Evolutionary conservation across 371 early-diverging fungal genomes (phyloP).

Genomic region (Sporodiniella umbellata): DNA sequence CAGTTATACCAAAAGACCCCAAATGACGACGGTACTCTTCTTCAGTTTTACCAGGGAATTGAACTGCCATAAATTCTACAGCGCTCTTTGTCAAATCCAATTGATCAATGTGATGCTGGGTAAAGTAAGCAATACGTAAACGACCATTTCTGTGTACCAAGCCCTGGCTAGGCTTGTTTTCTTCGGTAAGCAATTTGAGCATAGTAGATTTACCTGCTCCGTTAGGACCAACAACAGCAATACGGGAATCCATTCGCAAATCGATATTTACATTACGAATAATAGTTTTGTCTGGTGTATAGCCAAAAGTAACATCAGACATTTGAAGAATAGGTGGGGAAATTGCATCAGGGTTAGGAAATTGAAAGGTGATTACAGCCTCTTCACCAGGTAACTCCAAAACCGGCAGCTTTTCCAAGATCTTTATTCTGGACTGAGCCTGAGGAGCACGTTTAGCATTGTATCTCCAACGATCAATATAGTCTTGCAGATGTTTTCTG

Average conservation of each 20-base stretch:
- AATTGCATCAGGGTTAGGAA: slow-evolving; percentile 86
- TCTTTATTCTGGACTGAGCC: slow-evolving; percentile 98
- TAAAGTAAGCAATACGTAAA: slow-evolving; percentile 92
- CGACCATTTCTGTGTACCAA: slow-evolving; percentile 90
- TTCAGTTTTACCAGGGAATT: slow-evolving; percentile 88
- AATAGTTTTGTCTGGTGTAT: slow-evolving; percentile 68
- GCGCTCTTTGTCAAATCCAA: slow-evolving; percentile 80
- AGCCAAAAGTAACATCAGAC: slow-evolving; percentile 88
- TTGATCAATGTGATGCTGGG: slow-evolving; percentile 98
- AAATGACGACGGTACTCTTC: slow-evolving; percentile 95
- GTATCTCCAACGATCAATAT: slow-evolving; percentile 98
- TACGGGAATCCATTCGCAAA: slow-evolving; percentile 93
- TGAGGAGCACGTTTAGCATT: slow-evolving; percentile 98
- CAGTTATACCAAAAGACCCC: slow-evolving; percentile 94
- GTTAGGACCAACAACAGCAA: slow-evolving; percentile 93
- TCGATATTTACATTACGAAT: slow-evolving; percentile 84
- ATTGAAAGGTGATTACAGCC: slow-evolving; percentile 83
- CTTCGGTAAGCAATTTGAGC: slow-evolving; percentile 88
- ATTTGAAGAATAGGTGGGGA: slow-evolving; percentile 93
- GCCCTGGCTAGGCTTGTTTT: slow-evolving; percentile 74
- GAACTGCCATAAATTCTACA: slow-evolving; percentile 84
- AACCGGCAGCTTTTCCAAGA: slow-evolving; percentile 94
- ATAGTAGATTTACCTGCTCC: slow-evolving; percentile 88
- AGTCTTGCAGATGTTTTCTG: slow-evolving; percentile 93
- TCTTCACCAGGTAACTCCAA: slow-evolving; percentile 86